Evolutionary conservation across 2,329 filamentous ascomycete genomes (phyloP).

Genomic region (Fusarium denticulatum): DNA sequence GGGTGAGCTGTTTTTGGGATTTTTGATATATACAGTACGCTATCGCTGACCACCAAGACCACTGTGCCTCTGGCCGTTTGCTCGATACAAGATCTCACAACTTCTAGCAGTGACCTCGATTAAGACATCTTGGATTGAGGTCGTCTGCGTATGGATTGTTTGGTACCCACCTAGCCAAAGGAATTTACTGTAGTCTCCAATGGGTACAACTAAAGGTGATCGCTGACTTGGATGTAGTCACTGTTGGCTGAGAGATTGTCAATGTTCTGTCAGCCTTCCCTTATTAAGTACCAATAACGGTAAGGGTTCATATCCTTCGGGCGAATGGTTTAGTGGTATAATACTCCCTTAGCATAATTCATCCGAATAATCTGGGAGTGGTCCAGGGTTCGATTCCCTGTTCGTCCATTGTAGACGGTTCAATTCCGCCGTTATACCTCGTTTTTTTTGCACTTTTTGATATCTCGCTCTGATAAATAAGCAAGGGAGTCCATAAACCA

Average conservation of each 20-base stretch:
- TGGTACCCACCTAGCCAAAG: too few relatives aligned
- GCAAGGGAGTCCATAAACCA: accelerated
- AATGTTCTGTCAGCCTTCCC: background rate
- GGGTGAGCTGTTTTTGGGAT: accelerated
- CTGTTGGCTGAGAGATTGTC: too few relatives aligned
- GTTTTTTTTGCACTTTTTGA: background rate
- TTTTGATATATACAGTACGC: background rate
- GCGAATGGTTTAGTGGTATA: slow-evolving; percentile 32
- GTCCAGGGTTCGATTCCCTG: slow-evolving; percentile 31
- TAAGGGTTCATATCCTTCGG: accelerated
- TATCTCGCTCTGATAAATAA: accelerated
- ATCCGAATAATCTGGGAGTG: slow-evolving; percentile 18
- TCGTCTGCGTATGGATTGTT: accelerated
- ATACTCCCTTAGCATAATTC: slow-evolving; percentile 30
- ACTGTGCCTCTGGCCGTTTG: background rate
- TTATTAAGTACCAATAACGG: accelerated
- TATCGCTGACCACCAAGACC: background rate
- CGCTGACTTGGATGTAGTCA: accelerated
- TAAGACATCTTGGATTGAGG: background rate
- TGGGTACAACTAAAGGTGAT: background rate
- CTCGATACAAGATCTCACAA: background rate
- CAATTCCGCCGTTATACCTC: background rate
- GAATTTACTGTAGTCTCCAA: accelerated
- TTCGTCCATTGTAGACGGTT: slow-evolving; percentile 17
- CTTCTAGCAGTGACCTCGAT: background rate